Evolutionary conservation across 2,329 filamentous ascomycete genomes (phyloP), one percentile per base, ranked within the genome.

Genomic region (Paecilomyces formosus): DNA sequence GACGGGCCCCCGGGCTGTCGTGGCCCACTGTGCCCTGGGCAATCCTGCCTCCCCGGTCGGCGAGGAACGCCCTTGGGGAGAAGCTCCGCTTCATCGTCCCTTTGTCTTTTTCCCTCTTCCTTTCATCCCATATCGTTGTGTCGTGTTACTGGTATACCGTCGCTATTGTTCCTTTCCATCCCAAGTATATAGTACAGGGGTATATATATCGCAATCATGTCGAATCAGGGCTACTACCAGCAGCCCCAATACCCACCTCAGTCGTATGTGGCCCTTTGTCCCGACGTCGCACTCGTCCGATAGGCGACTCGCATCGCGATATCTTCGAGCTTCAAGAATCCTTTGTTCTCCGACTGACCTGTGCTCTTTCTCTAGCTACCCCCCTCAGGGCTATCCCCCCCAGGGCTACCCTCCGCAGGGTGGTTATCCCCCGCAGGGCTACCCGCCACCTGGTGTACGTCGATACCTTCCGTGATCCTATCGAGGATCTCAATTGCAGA

Each of bases 141-240:
- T n/a, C 11, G 21, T 5, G 49, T 28, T 52, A 24, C 21, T 52
- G 7, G 21, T 52, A 52, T 52, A 52, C 6, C 13, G 9, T 22
- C 50, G n/a, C 28, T 24, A 12, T 24, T 21, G 30, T 31, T n/a
- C 22, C 11, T 11, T 24, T n/a, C 15, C 12, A 28, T 6, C 50
- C 21, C 7, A 13, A 15, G 13, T 52, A 6, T 21, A 13, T 7
- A 22, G 24, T 26, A 28, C 50, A 15, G 9, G 22, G 11, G 8
- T 26, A 51, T 26, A 51, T 26, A 31, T 9, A 56, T 21, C 15
- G 53, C 58, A 54, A 62, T 30, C 26, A 79, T 80, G 78, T 72
- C 77, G 54, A 71, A 67, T 64, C 75, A 78, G 65, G 67, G 66
- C 30, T 77, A 77, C 65, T 79, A 78, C 51, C 61, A 61, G 18